Evolutionary conservation across 345 rosid genomes (phyloP).

Genomic region (Cardamine chenopodiifolia): DNA sequence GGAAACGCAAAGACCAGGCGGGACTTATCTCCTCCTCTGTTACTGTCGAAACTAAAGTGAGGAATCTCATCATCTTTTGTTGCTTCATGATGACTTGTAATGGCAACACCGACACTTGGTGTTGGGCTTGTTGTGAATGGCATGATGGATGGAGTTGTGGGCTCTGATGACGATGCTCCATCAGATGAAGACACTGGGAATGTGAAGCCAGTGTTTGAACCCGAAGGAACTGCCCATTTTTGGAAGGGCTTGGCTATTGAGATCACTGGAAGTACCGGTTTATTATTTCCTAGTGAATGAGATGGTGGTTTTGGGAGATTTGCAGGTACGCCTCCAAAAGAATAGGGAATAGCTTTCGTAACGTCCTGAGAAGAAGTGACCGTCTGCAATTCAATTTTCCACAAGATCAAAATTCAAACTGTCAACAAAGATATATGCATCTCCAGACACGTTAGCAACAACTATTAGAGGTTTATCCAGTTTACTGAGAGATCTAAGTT

Average conservation of each 20-base stretch:
- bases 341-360: slow-evolving; percentile 37
- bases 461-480: background rate
- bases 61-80: slow-evolving; percentile 56
- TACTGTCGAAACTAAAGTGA: slow-evolving; percentile 60
- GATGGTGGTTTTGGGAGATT: slow-evolving; percentile 54
- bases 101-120: slow-evolving; percentile 22
- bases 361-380: slow-evolving; percentile 48
- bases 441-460: background rate
- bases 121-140: slow-evolving; percentile 46
- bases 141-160: slow-evolving; percentile 79
- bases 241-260: slow-evolving; percentile 56
- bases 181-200: slow-evolving; percentile 68
- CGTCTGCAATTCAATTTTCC: slow-evolving; percentile 22
- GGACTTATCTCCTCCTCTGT: slow-evolving; percentile 40
- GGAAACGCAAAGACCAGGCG: slow-evolving; percentile 69
- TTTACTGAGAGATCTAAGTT: background rate
- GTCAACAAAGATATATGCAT: background rate
- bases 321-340: slow-evolving; percentile 37
- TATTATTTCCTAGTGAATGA: slow-evolving; percentile 49
- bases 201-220: slow-evolving; percentile 57
- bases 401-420: slow-evolving; percentile 12
- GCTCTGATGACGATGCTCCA: slow-evolving; percentile 60
- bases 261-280: slow-evolving; percentile 61
- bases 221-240: slow-evolving; percentile 57
- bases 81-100: slow-evolving; percentile 37